phyloP scores from a whole-genome alignment of 2,329 filamentous ascomycete genomes.

The Esteya vermicola region DNA sequence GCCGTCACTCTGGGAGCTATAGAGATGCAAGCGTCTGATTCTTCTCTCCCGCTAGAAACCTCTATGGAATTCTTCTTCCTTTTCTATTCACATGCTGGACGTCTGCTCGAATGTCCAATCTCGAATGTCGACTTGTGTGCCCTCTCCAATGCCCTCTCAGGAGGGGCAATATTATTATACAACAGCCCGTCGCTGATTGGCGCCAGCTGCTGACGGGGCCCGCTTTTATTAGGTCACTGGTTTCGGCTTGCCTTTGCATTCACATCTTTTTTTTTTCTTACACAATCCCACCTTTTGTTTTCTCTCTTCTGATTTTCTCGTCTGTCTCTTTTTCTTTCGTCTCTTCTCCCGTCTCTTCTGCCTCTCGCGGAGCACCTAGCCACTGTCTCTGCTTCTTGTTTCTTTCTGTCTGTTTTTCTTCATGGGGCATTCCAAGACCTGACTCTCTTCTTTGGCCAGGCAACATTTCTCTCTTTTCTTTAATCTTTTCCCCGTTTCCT shows the following conservation, averaged over 20 bases:
- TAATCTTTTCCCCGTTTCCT: background rate
- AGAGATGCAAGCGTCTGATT: no score
- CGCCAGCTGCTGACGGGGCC: background rate
- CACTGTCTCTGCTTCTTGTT: background rate
- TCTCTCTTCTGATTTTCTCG: background rate
- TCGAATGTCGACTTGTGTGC: background rate
- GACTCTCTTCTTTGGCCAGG: background rate
- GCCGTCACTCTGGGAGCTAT: no score
- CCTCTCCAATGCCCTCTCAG: background rate
- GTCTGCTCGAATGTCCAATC: background rate
- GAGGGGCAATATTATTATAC: background rate
- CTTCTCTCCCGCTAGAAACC: no score
- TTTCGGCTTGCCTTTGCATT: conserved; percentile 1
- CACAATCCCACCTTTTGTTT: background rate
- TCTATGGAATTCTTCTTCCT: no score
- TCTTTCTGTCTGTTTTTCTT: background rate
- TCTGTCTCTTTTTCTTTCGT: background rate
- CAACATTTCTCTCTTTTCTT: background rate
- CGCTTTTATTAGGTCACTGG: conserved; percentile 2
- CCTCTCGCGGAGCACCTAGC: no score
- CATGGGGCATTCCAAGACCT: background rate
- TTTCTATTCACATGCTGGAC: no score
- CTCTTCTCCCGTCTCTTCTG: background rate
- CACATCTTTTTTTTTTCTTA: background rate
- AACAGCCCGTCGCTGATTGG: background rate